Evolutionary conservation across 768 basidiomycete genomes (phyloP), one percentile per base, ranked within the genome.

Genomic region (Lactifluus hygrophoroides): DNA sequence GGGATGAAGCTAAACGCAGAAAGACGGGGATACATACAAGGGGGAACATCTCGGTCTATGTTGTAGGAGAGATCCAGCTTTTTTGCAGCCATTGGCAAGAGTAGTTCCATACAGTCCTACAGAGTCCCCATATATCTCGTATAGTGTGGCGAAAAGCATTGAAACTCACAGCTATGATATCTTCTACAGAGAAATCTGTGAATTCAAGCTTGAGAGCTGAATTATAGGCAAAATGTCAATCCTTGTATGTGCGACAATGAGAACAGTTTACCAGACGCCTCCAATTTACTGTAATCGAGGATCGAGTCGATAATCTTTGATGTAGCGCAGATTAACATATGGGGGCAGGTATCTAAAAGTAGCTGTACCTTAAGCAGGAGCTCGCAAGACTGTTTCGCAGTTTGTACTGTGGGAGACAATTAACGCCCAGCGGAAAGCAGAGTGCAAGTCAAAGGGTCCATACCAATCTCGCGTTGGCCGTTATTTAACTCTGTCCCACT

Each of bases 351-450:
- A 25, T 28, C 19, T 50, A 51, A 40, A 44, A 42, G 23, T 52
- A 3, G 2, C 38, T 47, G 52, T 38, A 82, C 85, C 76, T 86
- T 86, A 53, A 88, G 70, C 23, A 89, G 70, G 16, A 88, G 74
- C 68, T 88, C 87, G 67, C 87, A 89, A 0, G 85, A 86, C 64
- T 86, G 83, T 63, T 87, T 87, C 1, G 87, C 86, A 2, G 86
- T 89, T 76, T 85, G 83, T 0, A 87, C 85, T 84, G 58, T 19
- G 21, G 34, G n/a, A 10, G 3, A 17, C 11, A 27, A 25, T 42
- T 17, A 56, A 51, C 13, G 3, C 48, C 9, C 34, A 37, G 44
- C 27, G 43, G 32, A 53, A 47, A 61, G 63, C 38, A 19, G 42
- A 14, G 27, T 10, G 23, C 25, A 13, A 17, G 7, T 10, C 4